Conservation (phyloP, 495 filamentous ascomycete genomes). For the Monascus purpureus region DNA sequence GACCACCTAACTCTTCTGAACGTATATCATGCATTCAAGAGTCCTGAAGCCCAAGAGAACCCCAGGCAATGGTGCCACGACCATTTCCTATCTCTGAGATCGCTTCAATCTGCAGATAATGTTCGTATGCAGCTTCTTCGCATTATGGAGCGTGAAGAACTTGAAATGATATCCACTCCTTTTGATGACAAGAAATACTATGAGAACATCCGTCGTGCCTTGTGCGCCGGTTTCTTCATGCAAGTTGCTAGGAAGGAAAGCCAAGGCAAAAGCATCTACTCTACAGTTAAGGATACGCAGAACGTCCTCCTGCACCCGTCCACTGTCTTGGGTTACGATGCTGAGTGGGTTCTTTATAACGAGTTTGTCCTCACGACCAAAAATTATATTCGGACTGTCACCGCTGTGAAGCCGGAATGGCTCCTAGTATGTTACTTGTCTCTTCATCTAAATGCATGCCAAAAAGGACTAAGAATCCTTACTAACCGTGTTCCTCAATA, state of each 20-base stretch:
- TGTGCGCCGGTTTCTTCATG: constrained; percentile 99
- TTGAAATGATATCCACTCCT: constrained; percentile 74
- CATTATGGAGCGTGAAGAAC: constrained; percentile 85
- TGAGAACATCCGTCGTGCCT: constrained; percentile 83
- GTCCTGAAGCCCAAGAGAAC: constrained; percentile 54
- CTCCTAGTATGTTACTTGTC: constrained; percentile 55
- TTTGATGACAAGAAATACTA: constrained; percentile 98
- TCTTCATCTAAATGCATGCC: neutral
- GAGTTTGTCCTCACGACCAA: constrained; percentile 97
- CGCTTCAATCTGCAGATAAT: constrained; percentile 83
- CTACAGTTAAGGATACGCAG: constrained; percentile 89
- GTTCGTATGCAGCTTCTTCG: constrained; percentile 80
- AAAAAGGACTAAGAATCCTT: neutral
- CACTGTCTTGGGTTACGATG: constrained; percentile 69
- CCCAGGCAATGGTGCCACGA: constrained; percentile 89
- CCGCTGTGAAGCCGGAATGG: constrained; percentile 56
- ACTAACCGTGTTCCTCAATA: too few species aligned
- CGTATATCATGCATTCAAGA: constrained; percentile 95
- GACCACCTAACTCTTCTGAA: constrained; percentile 95
- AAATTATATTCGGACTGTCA: constrained; percentile 64
- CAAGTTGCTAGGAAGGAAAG: constrained; percentile 89
- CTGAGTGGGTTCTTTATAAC: constrained; percentile 96
- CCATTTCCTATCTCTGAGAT: constrained; percentile 85
- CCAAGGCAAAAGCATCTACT: constrained; percentile 62
- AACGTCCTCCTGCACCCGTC: constrained; percentile 86